phyloP scores from a whole-genome alignment of 306 rosid species.

The Biancaea sappan region DNA sequence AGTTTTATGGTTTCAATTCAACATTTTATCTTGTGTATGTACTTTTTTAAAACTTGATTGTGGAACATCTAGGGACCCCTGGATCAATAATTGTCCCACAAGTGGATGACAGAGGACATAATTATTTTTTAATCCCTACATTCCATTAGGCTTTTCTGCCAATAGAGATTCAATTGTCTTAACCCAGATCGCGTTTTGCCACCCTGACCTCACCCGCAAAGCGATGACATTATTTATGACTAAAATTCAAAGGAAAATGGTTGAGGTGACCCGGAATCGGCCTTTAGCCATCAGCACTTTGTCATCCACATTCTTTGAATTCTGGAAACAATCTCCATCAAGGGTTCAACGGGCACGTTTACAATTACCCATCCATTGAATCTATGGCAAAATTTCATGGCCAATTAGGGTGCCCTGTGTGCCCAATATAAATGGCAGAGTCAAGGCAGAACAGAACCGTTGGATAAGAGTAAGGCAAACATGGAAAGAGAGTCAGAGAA shows the following conservation, averaged over 20 bases:
- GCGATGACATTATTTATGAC: conserved; percentile 1
- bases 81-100: conserved; percentile 23
- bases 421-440: conserved; percentile 29
- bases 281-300: conserved; percentile 16
- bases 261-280: not conserved
- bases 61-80: conserved; percentile 11
- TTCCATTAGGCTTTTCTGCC: not conserved
- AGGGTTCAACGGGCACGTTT: conserved; percentile 14
- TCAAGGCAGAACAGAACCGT: not conserved
- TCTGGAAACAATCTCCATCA: conserved; percentile 36
- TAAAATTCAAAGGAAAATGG: conserved; percentile 18
- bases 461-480: not conserved
- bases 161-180: conserved; percentile 22
- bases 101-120: conserved; percentile 5
- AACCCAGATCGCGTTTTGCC: not conserved
- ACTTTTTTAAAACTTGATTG: too few relatives aligned
- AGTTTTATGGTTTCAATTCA: conserved; percentile 17
- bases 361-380: conserved; percentile 37
- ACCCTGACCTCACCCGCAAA: conserved; percentile 28
- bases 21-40: not conserved
- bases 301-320: conserved; percentile 41
- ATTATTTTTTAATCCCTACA: conserved; percentile 7
- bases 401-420: not conserved
- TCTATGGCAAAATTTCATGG: not conserved
- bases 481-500: conserved; percentile 35